Percentiles rank a stretch among this genome's conserved stretches.
Evolutionary conservation across 2,329 filamentous ascomycete species (phyloP).

Genomic region (Triangularia setosa): DNA sequence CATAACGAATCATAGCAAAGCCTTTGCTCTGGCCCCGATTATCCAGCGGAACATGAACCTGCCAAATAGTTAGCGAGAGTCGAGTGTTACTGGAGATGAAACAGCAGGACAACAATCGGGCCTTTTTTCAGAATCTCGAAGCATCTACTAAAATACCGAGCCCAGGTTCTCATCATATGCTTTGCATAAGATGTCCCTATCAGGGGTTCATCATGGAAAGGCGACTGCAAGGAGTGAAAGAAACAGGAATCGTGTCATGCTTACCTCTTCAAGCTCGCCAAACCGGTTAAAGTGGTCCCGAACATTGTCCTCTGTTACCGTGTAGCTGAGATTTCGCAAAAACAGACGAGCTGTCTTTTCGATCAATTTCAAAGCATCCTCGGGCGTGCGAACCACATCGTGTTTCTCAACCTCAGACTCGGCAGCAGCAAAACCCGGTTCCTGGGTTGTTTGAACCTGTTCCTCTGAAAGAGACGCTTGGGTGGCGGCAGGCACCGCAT

Average conservation of each 20-base stretch:
- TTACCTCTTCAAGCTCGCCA: conserved; percentile 83
- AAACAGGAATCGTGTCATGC: conserved; percentile 35
- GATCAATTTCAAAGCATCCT: conserved; percentile 56
- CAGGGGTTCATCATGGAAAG: conserved; percentile 83
- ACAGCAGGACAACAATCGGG: conserved; percentile 27
- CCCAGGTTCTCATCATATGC: conserved; percentile 88
- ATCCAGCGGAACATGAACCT: conserved; percentile 85
- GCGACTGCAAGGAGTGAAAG: conserved; percentile 17
- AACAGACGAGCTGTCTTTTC: conserved; percentile 75
- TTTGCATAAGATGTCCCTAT: conserved; percentile 99
- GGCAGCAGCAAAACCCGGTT: not conserved
- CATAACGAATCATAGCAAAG: conserved; percentile 81
- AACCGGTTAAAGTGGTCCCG: conserved; percentile 66
- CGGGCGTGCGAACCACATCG: conserved; percentile 32
- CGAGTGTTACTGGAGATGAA: conserved; percentile 7
- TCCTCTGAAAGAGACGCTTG: conserved; percentile 23
- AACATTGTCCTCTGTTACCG: conserved; percentile 72
- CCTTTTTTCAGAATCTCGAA: conserved; percentile 71
- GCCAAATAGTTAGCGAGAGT: conserved; percentile 40
- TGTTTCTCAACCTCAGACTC: not conserved
- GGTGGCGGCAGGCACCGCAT: conserved; percentile 14
- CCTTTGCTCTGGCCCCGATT: conserved; percentile 75
- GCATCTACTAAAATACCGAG: conserved; percentile 99
- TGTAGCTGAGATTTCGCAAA: conserved; percentile 83
- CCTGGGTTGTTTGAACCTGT: conserved; percentile 20